A percentile compares a stretch with the other conserved stretches of the same genome.
Conservation (phyloP, 345 rosid species). For the Arabis hirsuta region DNA sequence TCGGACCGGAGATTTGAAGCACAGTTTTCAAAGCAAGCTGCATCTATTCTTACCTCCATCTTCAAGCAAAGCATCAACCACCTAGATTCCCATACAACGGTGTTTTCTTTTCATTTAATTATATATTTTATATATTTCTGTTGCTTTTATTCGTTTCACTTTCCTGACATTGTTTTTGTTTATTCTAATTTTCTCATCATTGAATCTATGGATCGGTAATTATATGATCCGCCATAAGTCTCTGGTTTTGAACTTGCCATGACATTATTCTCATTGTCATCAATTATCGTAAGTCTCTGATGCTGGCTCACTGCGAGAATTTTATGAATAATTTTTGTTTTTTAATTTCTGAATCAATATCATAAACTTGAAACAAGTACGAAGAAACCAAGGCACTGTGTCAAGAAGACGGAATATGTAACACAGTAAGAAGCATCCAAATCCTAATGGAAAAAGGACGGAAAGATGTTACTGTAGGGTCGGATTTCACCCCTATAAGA, state of each 20-base stretch:
- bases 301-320: no score
- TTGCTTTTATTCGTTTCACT: slow-evolving; percentile 20
- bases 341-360: no score
- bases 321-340: no score
- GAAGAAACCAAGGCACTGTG: no score
- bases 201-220: neutral
- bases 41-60: slow-evolving; percentile 41
- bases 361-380: no score
- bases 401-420: no score
- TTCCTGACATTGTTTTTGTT: slow-evolving; percentile 14
- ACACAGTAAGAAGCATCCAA: no score
- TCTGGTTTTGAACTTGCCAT: neutral
- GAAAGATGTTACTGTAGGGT: no score
- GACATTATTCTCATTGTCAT: neutral
- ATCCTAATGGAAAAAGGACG: no score
- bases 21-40: slow-evolving; percentile 17
- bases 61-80: slow-evolving; percentile 39
- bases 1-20: slow-evolving; percentile 16
- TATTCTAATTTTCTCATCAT: neutral
- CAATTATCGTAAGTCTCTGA: neutral
- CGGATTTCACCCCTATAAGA: no score
- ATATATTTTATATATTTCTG: neutral
- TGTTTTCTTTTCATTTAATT: neutral
- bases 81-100: slow-evolving; percentile 35
- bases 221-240: neutral